Evolutionary conservation across 2,329 filamentous ascomycete species (phyloP).

Genomic region (Penicillium decumbens): DNA sequence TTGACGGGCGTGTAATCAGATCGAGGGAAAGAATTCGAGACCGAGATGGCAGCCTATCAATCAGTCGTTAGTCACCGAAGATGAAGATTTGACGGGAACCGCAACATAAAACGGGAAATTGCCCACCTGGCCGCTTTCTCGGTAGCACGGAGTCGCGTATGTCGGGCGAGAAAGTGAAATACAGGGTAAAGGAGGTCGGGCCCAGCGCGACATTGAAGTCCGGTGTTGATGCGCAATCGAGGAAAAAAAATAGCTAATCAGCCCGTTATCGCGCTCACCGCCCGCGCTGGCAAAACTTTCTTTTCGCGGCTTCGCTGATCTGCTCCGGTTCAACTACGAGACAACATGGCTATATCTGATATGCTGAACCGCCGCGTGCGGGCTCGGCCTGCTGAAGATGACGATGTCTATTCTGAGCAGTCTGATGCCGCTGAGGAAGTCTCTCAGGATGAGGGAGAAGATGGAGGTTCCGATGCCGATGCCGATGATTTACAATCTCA

Average conservation of each 20-base stretch:
- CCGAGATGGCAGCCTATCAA: background rate
- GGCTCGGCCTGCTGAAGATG: conserved; percentile 40
- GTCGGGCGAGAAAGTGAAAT: background rate
- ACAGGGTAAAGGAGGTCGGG: background rate
- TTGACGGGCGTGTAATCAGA: conserved; percentile 4
- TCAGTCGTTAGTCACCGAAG: background rate
- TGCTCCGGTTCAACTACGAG: conserved; percentile 7
- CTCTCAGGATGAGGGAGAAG: conserved; percentile 13
- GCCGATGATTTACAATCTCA: conserved; percentile 12
- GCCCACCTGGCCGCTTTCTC: background rate
- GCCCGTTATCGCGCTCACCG: conserved; percentile 21
- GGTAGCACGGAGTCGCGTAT: background rate
- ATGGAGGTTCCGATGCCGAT: conserved; percentile 15
- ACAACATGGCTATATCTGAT: conserved; percentile 36
- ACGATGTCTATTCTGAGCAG: conserved; percentile 34
- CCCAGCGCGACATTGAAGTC: conserved; percentile 3
- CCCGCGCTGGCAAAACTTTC: conserved; percentile 25
- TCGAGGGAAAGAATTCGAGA: background rate
- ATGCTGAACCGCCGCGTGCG: conserved; percentile 42
- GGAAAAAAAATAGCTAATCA: conserved; percentile 22
- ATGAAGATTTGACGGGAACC: background rate
- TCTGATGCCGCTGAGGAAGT: conserved; percentile 23
- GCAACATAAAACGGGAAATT: background rate
- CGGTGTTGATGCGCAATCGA: conserved; percentile 4
- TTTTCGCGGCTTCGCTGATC: conserved; percentile 10